Evolutionary conservation across 257 asterid genomes (phyloP).

Genomic region (Solanum pennellii): DNA sequence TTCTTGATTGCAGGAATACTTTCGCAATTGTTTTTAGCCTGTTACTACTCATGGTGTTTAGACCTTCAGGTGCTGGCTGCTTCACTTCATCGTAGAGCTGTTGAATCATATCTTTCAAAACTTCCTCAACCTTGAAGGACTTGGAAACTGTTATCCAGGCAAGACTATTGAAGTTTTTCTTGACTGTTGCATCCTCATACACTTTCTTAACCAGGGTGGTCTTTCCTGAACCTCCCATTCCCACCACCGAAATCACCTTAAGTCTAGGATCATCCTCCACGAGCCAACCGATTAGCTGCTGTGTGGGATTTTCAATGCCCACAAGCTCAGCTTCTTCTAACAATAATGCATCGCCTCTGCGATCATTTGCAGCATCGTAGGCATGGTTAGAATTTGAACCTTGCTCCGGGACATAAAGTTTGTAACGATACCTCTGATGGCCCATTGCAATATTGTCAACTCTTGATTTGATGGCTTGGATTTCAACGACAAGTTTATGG

Average conservation of each 20-base stretch:
- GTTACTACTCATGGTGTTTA: background rate
- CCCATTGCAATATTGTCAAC: background rate
- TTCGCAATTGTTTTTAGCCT: background rate
- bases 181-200: conserved; percentile 9
- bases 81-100: conserved; percentile 13
- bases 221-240: conserved; percentile 32
- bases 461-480: conserved; percentile 4
- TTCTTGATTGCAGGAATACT: conserved; percentile 6
- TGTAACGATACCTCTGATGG: conserved; percentile 4
- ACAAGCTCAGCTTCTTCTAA: conserved; percentile 20
- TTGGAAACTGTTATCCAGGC: conserved; percentile 27
- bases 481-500: conserved; percentile 9
- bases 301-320: conserved; percentile 21
- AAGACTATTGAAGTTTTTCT: conserved; percentile 15
- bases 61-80: background rate
- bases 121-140: conserved; percentile 3
- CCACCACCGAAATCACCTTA: conserved; percentile 18
- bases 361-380: background rate
- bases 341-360: conserved; percentile 17
- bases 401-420: background rate
- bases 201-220: conserved; percentile 28
- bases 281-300: conserved; percentile 1
- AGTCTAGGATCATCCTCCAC: conserved; percentile 3
- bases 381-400: background rate
- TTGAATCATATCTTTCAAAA: conserved; percentile 7